Conservation (phyloP, 495 filamentous ascomycete genomes). For the Podospora pseudoanserina region DNA sequence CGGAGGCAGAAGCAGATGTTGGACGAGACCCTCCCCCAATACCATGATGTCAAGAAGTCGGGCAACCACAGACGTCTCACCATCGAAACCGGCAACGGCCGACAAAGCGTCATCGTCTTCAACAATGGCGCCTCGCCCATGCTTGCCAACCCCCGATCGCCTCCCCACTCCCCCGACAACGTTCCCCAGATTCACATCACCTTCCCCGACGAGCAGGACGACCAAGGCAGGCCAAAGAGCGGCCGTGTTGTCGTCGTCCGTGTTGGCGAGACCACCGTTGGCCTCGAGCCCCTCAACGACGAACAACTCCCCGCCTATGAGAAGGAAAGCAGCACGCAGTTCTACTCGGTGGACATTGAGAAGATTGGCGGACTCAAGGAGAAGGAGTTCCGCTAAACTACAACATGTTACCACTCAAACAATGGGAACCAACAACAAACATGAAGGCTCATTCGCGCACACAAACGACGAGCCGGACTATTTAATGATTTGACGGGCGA, state of each 20-base stretch:
- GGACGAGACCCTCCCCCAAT: slow-evolving; percentile 55
- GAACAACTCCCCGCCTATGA: slow-evolving; percentile 84
- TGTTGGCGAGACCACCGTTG: slow-evolving; percentile 83
- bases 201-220: slow-evolving; percentile 92
- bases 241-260: slow-evolving; percentile 88
- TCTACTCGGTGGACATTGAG: slow-evolving; percentile 89
- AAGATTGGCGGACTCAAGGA: slow-evolving; percentile 93
- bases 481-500: slow-evolving; percentile 21
- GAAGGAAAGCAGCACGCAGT: slow-evolving; percentile 67
- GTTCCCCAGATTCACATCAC: slow-evolving; percentile 97
- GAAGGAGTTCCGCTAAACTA: slow-evolving; percentile 55
- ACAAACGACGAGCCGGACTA: slow-evolving; percentile 10
- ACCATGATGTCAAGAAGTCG: slow-evolving; percentile 42
- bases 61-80: slow-evolving; percentile 45
- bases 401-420: too few species aligned
- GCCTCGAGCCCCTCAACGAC: slow-evolving; percentile 80
- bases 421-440: background rate
- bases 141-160: slow-evolving; percentile 67
- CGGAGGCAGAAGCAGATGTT: slow-evolving; percentile 46
- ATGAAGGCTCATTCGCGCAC: background rate
- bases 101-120: slow-evolving; percentile 69
- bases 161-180: slow-evolving; percentile 70
- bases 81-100: slow-evolving; percentile 59
- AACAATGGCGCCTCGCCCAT: slow-evolving; percentile 68
- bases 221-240: slow-evolving; percentile 77